A percentile compares a stretch with the other conserved stretches of the same genome.
phyloP scores from a whole-genome alignment of 2,329 filamentous ascomycete genomes.

The Neopestalotiopsis rosae region DNA sequence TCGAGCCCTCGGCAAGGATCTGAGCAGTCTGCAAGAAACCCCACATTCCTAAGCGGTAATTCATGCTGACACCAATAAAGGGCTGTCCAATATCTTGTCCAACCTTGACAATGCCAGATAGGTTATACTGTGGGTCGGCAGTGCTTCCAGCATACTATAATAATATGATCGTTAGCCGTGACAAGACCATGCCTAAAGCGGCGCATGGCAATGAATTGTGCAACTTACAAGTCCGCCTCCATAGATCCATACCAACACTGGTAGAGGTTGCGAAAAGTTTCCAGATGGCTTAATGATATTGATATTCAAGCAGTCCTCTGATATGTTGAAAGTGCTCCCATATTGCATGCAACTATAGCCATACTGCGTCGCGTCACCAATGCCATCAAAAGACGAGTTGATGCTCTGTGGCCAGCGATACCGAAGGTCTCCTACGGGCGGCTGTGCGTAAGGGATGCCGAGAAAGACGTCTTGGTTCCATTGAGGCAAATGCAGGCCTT shows the following conservation, averaged over 20 bases:
- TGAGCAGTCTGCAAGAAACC: conserved; percentile 57
- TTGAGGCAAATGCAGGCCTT: conserved; percentile 36
- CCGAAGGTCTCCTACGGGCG: conserved; percentile 40
- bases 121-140: conserved; percentile 65
- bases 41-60: conserved; percentile 58
- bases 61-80: conserved; percentile 58
- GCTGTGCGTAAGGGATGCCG: conserved; percentile 46
- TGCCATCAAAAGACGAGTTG: conserved; percentile 43
- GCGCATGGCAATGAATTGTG: neutral
- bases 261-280: conserved; percentile 37
- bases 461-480: conserved; percentile 48
- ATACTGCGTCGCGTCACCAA: conserved; percentile 46
- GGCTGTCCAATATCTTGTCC: conserved; percentile 57
- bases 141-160: conserved; percentile 49
- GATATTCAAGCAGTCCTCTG: conserved; percentile 53
- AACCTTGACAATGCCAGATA: conserved; percentile 64
- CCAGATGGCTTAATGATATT: conserved; percentile 48
- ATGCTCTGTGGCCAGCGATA: conserved; percentile 43
- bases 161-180: neutral
- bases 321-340: conserved; percentile 44
- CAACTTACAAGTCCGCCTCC: conserved; percentile 53
- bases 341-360: conserved; percentile 55
- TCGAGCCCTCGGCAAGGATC: conserved; percentile 46
- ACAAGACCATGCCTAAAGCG: neutral
- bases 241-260: conserved; percentile 62